These are phyloP conservation scores for Aureobasidium sp. DNA, from an alignment of 2,329 filamentous ascomycete genomes.

Conservation along the genomic window DNA sequence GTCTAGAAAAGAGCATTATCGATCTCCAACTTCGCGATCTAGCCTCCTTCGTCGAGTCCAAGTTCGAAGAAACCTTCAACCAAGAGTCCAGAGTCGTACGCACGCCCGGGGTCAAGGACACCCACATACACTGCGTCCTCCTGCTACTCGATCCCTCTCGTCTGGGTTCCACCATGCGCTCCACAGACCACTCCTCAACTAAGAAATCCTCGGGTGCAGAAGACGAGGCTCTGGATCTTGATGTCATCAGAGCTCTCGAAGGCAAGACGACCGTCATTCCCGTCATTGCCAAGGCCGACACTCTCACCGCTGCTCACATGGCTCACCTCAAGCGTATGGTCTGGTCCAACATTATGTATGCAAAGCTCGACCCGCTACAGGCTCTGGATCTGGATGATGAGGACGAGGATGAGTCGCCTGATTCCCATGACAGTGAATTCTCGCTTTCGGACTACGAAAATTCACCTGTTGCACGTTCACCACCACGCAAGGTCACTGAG, in stretches of 20 bases:
- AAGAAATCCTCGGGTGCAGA: conserved; percentile 33
- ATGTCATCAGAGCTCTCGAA: conserved; percentile 78
- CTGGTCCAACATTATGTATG: conserved; percentile 76
- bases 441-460: conserved; percentile 29
- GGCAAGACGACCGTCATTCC: conserved; percentile 94
- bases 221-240: conserved; percentile 83
- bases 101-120: conserved; percentile 86
- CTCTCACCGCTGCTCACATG: conserved; percentile 94
- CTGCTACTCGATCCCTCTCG: conserved; percentile 80
- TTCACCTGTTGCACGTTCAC: conserved; percentile 35
- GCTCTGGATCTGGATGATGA: conserved; percentile 74
- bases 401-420: conserved; percentile 44
- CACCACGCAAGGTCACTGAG: conserved; percentile 15
- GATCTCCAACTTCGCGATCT: conserved; percentile 91
- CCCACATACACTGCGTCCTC: conserved; percentile 94
- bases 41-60: conserved; percentile 86
- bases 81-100: conserved; percentile 97
- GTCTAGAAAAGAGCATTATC: conserved; percentile 87
- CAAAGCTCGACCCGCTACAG: conserved; percentile 81
- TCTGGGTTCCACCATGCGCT: conserved; percentile 69
- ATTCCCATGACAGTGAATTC: conserved; percentile 43
- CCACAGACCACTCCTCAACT: conserved; percentile 22
- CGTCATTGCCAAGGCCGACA: conserved; percentile 93
- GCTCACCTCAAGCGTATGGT: conserved; percentile 81
- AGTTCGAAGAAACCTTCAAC: conserved; percentile 94